phyloP scores from a whole-genome alignment of 179 eudicot species.

The Carnegiea gigantea region DNA sequence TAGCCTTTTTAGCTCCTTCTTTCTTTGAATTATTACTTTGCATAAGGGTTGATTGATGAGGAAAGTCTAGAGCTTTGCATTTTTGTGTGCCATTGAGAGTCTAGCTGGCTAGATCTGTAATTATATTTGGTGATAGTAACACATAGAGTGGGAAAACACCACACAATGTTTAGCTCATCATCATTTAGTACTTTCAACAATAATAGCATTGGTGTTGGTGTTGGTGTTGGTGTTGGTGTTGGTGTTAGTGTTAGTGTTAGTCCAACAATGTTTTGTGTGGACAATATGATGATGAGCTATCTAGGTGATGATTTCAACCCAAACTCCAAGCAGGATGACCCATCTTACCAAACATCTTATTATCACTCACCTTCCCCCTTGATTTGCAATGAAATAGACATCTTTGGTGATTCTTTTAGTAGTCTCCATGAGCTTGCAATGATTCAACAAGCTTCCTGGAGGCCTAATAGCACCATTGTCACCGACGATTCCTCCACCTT shows the following conservation, averaged over 20 bases:
- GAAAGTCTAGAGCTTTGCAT: not conserved
- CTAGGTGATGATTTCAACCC: conserved; percentile 23
- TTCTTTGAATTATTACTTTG: not conserved
- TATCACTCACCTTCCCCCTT: conserved; percentile 28
- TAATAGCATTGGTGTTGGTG: conserved; percentile 2
- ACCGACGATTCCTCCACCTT: conserved; percentile 29
- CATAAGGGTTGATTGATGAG: not conserved
- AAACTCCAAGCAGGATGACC: conserved; percentile 12
- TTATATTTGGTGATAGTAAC: conserved; percentile 23
- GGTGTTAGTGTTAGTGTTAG: not conserved
- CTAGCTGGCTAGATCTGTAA: not conserved
- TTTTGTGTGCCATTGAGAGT: conserved; percentile 4
- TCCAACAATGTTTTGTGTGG: conserved; percentile 28
- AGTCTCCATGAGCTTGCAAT: conserved; percentile 22
- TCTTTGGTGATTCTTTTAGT: conserved; percentile 12
- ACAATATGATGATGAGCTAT: conserved; percentile 21
- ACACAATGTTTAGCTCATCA: conserved; percentile 30
- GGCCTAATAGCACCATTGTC: conserved; percentile 8
- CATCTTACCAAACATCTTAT: conserved; percentile 20
- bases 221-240: too few relatives aligned
- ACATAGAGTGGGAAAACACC: conserved; percentile 10
- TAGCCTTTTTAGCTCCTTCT: not conserved
- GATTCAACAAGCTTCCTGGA: conserved; percentile 22
- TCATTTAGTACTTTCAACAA: conserved; percentile 15
- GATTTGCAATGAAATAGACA: conserved; percentile 28